Percentiles rank a stretch among this genome's conserved stretches.
Evolutionary conservation across 2,329 filamentous ascomycete genomes (phyloP).

Genomic region (Penicillium olsonii): DNA sequence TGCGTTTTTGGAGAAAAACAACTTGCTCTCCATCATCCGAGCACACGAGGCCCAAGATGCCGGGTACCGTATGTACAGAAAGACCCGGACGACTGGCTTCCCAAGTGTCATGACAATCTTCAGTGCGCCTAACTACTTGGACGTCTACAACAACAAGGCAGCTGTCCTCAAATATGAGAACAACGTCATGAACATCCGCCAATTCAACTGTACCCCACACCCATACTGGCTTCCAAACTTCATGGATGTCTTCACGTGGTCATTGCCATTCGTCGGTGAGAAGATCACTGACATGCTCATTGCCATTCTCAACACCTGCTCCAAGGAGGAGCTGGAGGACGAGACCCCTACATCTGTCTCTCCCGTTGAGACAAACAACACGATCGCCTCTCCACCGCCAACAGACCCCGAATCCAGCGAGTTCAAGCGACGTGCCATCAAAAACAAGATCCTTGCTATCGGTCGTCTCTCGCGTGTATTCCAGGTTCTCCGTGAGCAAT

Average conservation of each 20-base stretch:
- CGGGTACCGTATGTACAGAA: conserved; percentile 98
- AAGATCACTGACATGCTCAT: conserved; percentile 99
- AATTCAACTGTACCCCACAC: conserved; percentile 99
- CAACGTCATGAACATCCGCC: conserved; percentile 99
- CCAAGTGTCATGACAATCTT: conserved; percentile 99
- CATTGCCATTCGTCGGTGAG: conserved; percentile 94
- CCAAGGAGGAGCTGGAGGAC: conserved; percentile 95
- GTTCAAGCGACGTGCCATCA: conserved; percentile 93
- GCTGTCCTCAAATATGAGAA: conserved; percentile 99
- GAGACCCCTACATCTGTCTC: conserved; percentile 75
- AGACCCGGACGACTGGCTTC: conserved; percentile 96
- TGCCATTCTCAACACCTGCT: conserved; percentile 95
- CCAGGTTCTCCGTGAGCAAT: conserved; percentile 96
- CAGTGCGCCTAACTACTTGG: conserved; percentile 96
- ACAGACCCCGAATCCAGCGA: conserved; percentile 84
- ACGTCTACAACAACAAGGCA: conserved; percentile 99
- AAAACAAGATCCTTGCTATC: conserved; percentile 99
- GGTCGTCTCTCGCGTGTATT: conserved; percentile 95
- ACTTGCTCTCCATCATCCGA: conserved; percentile 92
- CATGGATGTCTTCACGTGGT: conserved; percentile 99
- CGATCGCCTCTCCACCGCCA: conserved; percentile 63
- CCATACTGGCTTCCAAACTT: conserved; percentile 99
- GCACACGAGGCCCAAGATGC: conserved; percentile 98
- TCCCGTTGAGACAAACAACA: conserved; percentile 43
- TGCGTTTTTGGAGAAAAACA: conserved; percentile 98